Evolutionary conservation across 2,329 filamentous ascomycete genomes (phyloP), one percentile per base, ranked within the genome.

Genomic region (Ophiostoma perfectum): DNA sequence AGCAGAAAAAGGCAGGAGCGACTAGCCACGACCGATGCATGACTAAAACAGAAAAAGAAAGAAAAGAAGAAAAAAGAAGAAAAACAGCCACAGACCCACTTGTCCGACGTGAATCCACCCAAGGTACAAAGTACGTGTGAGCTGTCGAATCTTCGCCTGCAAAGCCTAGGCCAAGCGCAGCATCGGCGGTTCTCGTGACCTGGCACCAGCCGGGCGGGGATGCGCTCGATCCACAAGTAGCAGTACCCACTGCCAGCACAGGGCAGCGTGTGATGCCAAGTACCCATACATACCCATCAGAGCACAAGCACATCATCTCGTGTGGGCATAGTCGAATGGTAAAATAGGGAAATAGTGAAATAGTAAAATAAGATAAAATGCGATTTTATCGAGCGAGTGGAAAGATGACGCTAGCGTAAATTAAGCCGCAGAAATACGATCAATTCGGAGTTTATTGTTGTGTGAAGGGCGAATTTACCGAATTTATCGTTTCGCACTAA

Each of bases 401-500:
- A 16, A 55, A 47, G n/a, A 55, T 55, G 27, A 27, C 44, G 55
- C 55, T 62, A 62, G 36, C 55, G 49, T 47, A 55, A 60, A 60
- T 60, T 60, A 39, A 60, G 27, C 55, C 55, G 36, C 55, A 60
- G 36, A 60, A 45, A 38, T 16, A 27, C n/a, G 52, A 63, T 63
- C 60, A 63, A 42, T 39, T 42, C 60, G 60, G 60, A 63, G 60
- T 63, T 63, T 63, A 63, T 27, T 44, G n/a, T 41, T 39, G 27
- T 14, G 5, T 27, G 7, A 41, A 55, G 18, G 27, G 27, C 18
- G 11, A 5, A 44, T 18, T 27, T 44, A 64, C 27, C 27, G 55
- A 60, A 14, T 45, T 64, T 18, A 44, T 12, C 41, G 39, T 5
- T 60, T 60, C 5, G 8, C 42, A 45, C 27, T 27, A 45, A 16